phyloP scores from a whole-genome alignment of 441 rosid genomes.

The Pelargonium myrrhifolium region DNA sequence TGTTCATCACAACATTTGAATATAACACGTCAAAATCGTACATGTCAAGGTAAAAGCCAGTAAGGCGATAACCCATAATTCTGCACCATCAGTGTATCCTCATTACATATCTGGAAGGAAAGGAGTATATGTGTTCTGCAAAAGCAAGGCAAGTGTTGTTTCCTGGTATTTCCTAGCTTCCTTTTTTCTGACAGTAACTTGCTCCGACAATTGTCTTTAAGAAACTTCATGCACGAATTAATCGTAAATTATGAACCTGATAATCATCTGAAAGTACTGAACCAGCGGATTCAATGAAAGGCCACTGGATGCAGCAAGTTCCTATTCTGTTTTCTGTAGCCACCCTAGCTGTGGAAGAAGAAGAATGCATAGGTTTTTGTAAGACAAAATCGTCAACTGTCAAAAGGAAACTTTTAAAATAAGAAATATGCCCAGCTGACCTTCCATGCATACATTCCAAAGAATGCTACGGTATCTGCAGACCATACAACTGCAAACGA shows the following conservation, averaged over 20 bases:
- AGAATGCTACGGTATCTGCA: slow-evolving; percentile 78
- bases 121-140: not conserved
- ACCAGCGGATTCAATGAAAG: slow-evolving; percentile 8
- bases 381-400: not conserved
- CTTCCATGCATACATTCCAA: slow-evolving; percentile 96
- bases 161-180: not conserved
- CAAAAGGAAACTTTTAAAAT: not conserved
- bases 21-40: not conserved
- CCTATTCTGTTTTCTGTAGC: slow-evolving; percentile 47
- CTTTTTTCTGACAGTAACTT: not conserved
- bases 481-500: slow-evolving; percentile 94
- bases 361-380: not conserved
- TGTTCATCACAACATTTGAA: not conserved
- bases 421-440: slow-evolving; percentile 26
- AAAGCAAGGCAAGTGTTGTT: not conserved
- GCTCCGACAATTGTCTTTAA: slow-evolving; percentile 2
- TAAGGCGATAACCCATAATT: not conserved
- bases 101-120: not conserved
- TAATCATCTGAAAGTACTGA: not conserved
- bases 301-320: not conserved
- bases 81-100: not conserved
- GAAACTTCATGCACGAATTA: not conserved
- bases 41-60: not conserved
- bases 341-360: slow-evolving; percentile 54
- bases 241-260: not conserved